phyloP scores from a whole-genome alignment of 495 filamentous ascomycete species.

The Penicillium manginii region DNA sequence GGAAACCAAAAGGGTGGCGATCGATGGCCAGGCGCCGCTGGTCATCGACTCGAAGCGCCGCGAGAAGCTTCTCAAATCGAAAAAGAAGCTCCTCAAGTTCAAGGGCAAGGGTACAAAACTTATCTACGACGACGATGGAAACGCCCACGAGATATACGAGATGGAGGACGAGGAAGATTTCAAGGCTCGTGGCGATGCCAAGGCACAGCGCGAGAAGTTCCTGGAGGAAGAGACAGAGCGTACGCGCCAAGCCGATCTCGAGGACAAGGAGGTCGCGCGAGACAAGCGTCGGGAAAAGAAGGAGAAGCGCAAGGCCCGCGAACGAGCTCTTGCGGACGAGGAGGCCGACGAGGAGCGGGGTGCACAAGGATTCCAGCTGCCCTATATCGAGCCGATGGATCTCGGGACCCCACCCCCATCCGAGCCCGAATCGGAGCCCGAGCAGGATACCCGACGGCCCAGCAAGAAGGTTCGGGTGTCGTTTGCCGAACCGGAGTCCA shows the following conservation, averaged over 20 bases:
- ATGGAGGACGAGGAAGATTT: slow-evolving; percentile 84
- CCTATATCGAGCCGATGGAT: slow-evolving; percentile 38
- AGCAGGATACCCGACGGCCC: slow-evolving; percentile 29
- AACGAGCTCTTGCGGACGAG: slow-evolving; percentile 55
- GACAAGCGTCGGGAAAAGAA: slow-evolving; percentile 84
- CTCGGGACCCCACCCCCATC: slow-evolving; percentile 16
- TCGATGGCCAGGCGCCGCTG: slow-evolving; percentile 64
- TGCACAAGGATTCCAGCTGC: slow-evolving; percentile 43
- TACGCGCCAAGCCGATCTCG: slow-evolving; percentile 76
- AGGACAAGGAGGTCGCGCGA: slow-evolving; percentile 79
- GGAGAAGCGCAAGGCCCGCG: slow-evolving; percentile 80
- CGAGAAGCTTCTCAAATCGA: slow-evolving; percentile 89
- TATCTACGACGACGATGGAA: slow-evolving; percentile 91
- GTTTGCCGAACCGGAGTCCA: slow-evolving; percentile 39
- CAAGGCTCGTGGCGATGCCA: slow-evolving; percentile 69
- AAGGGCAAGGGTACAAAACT: slow-evolving; percentile 83
- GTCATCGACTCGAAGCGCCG: slow-evolving; percentile 90
- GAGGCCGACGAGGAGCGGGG: slow-evolving; percentile 44
- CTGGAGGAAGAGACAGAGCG: slow-evolving; percentile 70
- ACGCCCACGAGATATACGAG: slow-evolving; percentile 81
- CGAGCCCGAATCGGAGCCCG: slow-evolving; percentile 36
- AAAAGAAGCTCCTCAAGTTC: slow-evolving; percentile 89
- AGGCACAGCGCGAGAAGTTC: slow-evolving; percentile 75
- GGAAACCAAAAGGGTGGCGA: slow-evolving; percentile 43
- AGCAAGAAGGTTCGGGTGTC: slow-evolving; percentile 52